Base-by-base conservation (phyloP, 2,329 filamentous ascomycete species). In the Cladophialophora yegresii region DNA sequence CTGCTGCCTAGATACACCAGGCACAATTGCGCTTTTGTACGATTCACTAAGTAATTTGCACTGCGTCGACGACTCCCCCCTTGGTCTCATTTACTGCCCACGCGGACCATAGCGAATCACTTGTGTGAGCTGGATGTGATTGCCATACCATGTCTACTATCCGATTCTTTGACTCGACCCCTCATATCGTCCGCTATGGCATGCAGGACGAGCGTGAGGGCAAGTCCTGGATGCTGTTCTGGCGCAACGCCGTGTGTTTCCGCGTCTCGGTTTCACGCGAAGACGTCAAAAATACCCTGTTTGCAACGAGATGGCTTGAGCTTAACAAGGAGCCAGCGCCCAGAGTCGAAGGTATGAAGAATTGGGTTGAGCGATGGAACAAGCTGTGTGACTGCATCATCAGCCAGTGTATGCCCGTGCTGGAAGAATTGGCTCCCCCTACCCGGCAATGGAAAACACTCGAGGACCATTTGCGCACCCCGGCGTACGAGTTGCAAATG, bases 131-230 rank as follows among this genome's bases (percentile, higher is more conserved):
- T 8, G 5, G 1, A 12, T 12, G 20, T 6, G 13, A 23, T 3
- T 12, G 8, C 13, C 12, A 20, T 26, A 36, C 9, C 51, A 63
- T 63, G 61, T 63, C 61, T 3, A 45, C 61, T 26, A 33, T 59
- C 33, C 62, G 62, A 4, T 64, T 49, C n/a, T 64, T 64, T 7
- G 57, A 64, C 56, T 54, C 56, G 9, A 33, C 55, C 23, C 62
- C 62, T 28, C 62, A 64, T 32, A 56, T 64, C 23, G 62, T 61
- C 28, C 62, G 62, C 7, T 64, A 60, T 51, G 62, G 62, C 57
- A 64, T 54, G 62, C 62, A 60, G 40, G 40, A 64, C 26, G 62
- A 64, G 16, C 36, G 60, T 2, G 40, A 60, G 36, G 56, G 51
- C 28, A 54, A 36, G 40, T 59, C 50, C 12, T 56, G 57, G 56